A percentile compares a stretch with the other conserved stretches of the same genome.
phyloP scores from a whole-genome alignment of 2,329 filamentous ascomycete species.

The Cercospora zeina region DNA sequence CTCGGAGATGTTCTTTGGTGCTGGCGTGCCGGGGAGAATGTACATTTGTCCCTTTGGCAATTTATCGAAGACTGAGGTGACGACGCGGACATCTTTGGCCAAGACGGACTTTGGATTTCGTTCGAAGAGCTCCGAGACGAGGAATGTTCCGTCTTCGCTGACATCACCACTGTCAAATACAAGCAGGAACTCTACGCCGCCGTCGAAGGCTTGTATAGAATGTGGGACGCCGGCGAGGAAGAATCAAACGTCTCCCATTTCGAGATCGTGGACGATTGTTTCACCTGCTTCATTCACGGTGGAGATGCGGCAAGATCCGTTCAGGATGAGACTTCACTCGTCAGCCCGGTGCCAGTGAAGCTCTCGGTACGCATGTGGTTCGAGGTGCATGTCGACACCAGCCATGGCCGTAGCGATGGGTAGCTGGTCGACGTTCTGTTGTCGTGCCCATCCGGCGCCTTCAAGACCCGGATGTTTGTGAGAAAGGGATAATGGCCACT shows the following conservation, averaged over 20 bases:
- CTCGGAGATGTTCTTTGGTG: conserved; percentile 42
- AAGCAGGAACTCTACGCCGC: conserved; percentile 60
- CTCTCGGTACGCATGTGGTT: conserved; percentile 40
- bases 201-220: conserved; percentile 46
- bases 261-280: conserved; percentile 39
- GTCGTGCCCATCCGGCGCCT: conserved; percentile 46
- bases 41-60: conserved; percentile 45
- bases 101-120: conserved; percentile 43
- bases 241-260: conserved; percentile 56
- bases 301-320: conserved; percentile 36
- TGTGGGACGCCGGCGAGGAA: conserved; percentile 52
- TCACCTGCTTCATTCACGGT: conserved; percentile 39
- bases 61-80: conserved; percentile 42
- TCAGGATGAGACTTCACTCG: conserved; percentile 39
- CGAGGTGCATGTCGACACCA: conserved; percentile 46
- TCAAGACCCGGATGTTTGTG: conserved; percentile 46
- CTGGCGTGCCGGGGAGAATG: conserved; percentile 47
- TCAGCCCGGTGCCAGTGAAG: conserved; percentile 41
- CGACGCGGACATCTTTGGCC: conserved; percentile 48
- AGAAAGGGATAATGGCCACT: conserved; percentile 46
- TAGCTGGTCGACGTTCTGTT: conserved; percentile 44
- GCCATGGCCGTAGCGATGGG: conserved; percentile 47
- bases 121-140: conserved; percentile 48
- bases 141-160: conserved; percentile 61
- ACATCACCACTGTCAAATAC: conserved; percentile 62